phyloP scores from a whole-genome alignment of 2,329 filamentous ascomycete species.

The Mycogone perniciosa region DNA sequence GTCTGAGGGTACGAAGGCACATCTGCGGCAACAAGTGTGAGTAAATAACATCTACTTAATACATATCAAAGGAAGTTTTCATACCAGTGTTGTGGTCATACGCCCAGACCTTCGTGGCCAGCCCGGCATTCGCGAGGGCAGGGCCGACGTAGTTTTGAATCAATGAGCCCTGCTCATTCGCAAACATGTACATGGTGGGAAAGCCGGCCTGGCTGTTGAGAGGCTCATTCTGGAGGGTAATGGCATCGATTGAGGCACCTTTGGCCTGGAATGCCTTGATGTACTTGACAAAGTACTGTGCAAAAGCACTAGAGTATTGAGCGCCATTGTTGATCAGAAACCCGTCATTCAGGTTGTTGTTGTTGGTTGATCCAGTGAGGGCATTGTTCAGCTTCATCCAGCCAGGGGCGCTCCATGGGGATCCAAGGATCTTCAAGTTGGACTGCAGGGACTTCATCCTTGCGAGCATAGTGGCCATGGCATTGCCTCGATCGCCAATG shows the following conservation, averaged over 20 bases:
- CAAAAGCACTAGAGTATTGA: constrained; percentile 27
- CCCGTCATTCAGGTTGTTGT: constrained; percentile 16
- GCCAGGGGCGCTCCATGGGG: constrained; percentile 32
- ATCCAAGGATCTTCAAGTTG: constrained; percentile 29
- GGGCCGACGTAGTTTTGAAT: constrained; percentile 14
- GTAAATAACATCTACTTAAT: neutral
- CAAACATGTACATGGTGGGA: constrained; percentile 14
- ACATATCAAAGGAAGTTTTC: neutral
- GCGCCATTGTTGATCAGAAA: constrained; percentile 26
- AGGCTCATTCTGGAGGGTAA: constrained; percentile 14
- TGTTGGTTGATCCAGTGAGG: constrained; percentile 28
- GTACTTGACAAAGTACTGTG: constrained; percentile 25
- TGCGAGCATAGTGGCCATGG: constrained; percentile 31
- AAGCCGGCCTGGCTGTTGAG: constrained; percentile 13
- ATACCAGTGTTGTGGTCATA: constrained; percentile 27
- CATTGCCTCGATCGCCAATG: constrained; percentile 30
- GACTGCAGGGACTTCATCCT: constrained; percentile 29
- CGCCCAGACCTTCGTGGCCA: constrained; percentile 12
- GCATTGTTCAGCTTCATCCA: constrained; percentile 36
- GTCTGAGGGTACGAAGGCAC: constrained; percentile 29
- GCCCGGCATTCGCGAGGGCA: constrained; percentile 10
- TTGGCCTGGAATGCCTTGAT: constrained; percentile 12
- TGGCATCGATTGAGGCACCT: constrained; percentile 11
- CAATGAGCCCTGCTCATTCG: constrained; percentile 11
- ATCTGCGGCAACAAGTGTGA: constrained; percentile 17